Evolutionary conservation across 1,284 basidiomycete genomes (phyloP).

Genomic region (Sanghuangporus sanghuang): DNA sequence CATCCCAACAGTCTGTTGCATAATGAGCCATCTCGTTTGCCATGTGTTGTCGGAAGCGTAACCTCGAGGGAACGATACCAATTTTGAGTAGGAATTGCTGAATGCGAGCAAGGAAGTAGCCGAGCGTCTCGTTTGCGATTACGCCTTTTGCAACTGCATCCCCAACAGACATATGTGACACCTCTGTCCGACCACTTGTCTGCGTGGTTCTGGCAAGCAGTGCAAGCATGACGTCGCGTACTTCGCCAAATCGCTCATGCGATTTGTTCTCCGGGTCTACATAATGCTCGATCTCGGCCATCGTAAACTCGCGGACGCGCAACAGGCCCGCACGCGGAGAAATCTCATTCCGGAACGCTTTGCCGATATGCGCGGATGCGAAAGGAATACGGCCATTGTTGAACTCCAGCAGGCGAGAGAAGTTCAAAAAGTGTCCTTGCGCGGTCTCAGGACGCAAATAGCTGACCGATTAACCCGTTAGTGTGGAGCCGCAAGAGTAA

Average conservation of each 20-base stretch:
- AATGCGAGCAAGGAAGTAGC: constrained; percentile 95
- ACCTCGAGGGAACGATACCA: constrained; percentile 80
- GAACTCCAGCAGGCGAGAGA: constrained; percentile 94
- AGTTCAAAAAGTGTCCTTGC: constrained; percentile 99
- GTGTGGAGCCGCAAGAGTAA: not conserved
- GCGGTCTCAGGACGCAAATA: constrained; percentile 98
- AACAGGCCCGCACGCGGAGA: constrained; percentile 94
- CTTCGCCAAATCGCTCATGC: constrained; percentile 82
- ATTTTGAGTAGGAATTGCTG: constrained; percentile 90
- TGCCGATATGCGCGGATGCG: constrained; percentile 95
- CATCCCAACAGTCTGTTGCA: constrained; percentile 98
- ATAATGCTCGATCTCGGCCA: constrained; percentile 99
- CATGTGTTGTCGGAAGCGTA: constrained; percentile 98
- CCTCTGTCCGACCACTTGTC: constrained; percentile 65
- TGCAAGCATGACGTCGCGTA: constrained; percentile 69
- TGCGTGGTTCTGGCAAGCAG: constrained; percentile 87
- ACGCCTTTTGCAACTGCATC: constrained; percentile 85
- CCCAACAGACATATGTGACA: constrained; percentile 72
- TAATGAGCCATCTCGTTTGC: constrained; percentile 99
- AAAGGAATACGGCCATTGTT: constrained; percentile 97
- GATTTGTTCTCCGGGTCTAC: constrained; percentile 94
- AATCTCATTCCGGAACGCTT: constrained; percentile 98
- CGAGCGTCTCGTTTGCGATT: constrained; percentile 96
- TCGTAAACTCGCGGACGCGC: constrained; percentile 97
- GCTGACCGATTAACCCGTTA: constrained; percentile 32